Conservation (phyloP, 257 asterid genomes). For the Marsdenia floribunda region DNA sequence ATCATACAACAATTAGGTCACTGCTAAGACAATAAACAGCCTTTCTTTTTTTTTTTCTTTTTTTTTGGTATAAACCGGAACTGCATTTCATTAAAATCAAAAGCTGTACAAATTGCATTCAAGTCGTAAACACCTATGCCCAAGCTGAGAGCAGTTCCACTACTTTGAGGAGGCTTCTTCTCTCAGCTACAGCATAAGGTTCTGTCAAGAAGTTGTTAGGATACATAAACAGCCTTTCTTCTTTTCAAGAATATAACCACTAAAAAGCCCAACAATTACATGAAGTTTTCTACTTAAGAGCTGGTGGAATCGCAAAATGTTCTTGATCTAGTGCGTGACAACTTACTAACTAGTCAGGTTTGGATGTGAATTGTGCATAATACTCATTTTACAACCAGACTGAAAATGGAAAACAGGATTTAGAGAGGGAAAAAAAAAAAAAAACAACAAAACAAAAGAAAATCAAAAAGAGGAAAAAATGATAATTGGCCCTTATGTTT, state of each 20-base stretch:
- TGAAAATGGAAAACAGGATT: background rate
- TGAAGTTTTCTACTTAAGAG: background rate
- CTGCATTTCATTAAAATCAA: too few relatives aligned
- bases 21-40: background rate
- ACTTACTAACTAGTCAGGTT: background rate
- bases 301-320: background rate
- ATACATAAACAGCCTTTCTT: background rate
- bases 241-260: background rate
- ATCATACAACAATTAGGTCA: background rate
- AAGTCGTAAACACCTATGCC: too few relatives aligned
- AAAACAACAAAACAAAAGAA: too few relatives aligned
- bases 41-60: background rate
- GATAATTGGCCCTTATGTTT: constrained; percentile 8
- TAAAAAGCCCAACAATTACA: background rate
- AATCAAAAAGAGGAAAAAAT: too few relatives aligned
- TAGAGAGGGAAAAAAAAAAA: background rate
- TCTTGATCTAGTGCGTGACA: background rate
- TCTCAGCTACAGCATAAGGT: too few relatives aligned
- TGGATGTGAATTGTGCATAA: background rate
- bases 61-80: too few relatives aligned
- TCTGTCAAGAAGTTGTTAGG: too few relatives aligned
- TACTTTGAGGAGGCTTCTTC: too few relatives aligned
- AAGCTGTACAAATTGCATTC: too few relatives aligned
- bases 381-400: background rate
- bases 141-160: too few relatives aligned